A percentile compares a stretch with the other conserved stretches of the same genome.
Evolutionary conservation across 768 basidiomycete species (phyloP).

Genomic region (Mrakia blollopis): DNA sequence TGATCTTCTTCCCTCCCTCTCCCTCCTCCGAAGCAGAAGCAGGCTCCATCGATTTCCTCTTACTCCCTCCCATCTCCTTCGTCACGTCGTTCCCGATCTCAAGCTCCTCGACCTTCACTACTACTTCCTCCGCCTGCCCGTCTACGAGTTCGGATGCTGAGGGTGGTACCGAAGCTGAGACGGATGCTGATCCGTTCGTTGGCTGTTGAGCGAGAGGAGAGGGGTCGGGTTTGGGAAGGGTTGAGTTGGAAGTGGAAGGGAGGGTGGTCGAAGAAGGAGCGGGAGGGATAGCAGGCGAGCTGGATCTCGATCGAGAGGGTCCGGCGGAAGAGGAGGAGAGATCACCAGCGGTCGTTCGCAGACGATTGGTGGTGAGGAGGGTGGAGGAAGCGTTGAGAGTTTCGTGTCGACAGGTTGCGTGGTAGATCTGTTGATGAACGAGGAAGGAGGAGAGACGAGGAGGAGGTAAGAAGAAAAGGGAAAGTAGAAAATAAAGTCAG

Average conservation of each 20-base stretch:
- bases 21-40: not conserved
- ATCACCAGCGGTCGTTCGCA: not conserved
- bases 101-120: not conserved
- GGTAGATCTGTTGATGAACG: conserved; percentile 10
- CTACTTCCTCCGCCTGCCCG: not conserved
- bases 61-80: not conserved
- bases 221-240: too few relatives aligned
- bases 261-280: not conserved
- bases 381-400: not conserved
- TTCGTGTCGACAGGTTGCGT: conserved; percentile 28
- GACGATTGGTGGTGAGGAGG: not conserved
- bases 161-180: too few relatives aligned
- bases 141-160: too few relatives aligned
- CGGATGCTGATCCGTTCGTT: not conserved
- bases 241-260: not conserved
- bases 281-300: not conserved
- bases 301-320: not conserved
- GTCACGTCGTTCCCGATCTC: not conserved
- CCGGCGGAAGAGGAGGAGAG: not conserved
- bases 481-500: too few relatives aligned
- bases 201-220: too few relatives aligned
- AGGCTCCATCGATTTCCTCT: conserved; percentile 2
- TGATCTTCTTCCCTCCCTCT: conserved; percentile 16
- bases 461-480: too few relatives aligned
- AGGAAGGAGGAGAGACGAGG: not conserved